phyloP scores from a whole-genome alignment of 2,329 filamentous ascomycete species.

The Fusarium mundagurra region DNA sequence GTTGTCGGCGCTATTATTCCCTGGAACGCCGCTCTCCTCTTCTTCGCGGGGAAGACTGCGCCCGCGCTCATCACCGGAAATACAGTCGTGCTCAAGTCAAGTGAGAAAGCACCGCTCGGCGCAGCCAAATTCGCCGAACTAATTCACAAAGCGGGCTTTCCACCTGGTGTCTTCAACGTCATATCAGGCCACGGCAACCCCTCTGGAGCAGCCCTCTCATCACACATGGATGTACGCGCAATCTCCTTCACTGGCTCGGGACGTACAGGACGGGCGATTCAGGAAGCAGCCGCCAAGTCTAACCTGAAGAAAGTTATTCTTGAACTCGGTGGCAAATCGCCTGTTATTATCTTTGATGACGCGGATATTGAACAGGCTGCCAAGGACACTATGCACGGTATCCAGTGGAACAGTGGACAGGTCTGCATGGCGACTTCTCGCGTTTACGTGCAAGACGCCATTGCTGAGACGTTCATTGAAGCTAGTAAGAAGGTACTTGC shows the following conservation, averaged over 20 bases:
- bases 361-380: constrained; percentile 49
- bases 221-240: constrained; percentile 75
- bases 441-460: constrained; percentile 64
- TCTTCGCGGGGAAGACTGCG: constrained; percentile 54
- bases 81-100: constrained; percentile 30
- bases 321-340: constrained; percentile 75
- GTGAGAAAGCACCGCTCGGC: constrained; percentile 35
- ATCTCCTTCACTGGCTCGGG: constrained; percentile 82
- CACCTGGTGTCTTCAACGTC: constrained; percentile 78
- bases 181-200: constrained; percentile 75
- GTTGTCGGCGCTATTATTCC: constrained; percentile 67
- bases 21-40: constrained; percentile 63
- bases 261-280: constrained; percentile 75
- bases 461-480: constrained; percentile 47
- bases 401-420: constrained; percentile 66
- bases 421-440: constrained; percentile 68
- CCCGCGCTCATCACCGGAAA: constrained; percentile 34
- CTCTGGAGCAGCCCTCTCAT: constrained; percentile 72
- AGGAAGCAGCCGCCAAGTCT: constrained; percentile 74
- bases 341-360: constrained; percentile 72
- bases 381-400: constrained; percentile 56
- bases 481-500: constrained; percentile 10
- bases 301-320: constrained; percentile 73
- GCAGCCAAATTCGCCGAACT: constrained; percentile 56
- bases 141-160: constrained; percentile 77